Percentiles rank a stretch among this genome's conserved stretches.
Conservation (phyloP, 768 basidiomycete genomes). For the Lactarius hatsudake region DNA sequence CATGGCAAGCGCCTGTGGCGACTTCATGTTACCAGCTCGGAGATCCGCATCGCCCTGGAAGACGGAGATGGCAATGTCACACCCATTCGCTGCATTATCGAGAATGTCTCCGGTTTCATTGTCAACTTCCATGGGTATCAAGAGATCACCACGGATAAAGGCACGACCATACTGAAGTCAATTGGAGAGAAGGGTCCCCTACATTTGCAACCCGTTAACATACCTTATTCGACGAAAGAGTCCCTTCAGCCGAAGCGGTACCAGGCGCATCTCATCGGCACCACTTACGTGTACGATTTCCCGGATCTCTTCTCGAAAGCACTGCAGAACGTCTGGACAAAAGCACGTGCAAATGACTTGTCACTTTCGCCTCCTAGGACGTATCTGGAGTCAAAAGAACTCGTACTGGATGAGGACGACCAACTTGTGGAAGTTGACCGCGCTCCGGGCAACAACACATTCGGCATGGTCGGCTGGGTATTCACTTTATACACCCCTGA, state of each 20-base stretch:
- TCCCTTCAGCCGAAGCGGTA: conserved; percentile 98
- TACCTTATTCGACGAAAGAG: conserved; percentile 94
- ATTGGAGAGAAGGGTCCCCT: conserved; percentile 97
- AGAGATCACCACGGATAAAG: conserved; percentile 95
- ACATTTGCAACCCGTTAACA: conserved; percentile 92
- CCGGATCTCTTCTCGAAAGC: conserved; percentile 98
- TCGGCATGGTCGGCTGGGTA: conserved; percentile 98
- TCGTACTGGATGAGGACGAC: conserved; percentile 92
- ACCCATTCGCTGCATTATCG: conserved; percentile 95
- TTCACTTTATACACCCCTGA: conserved; percentile 92
- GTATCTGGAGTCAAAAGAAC: conserved; percentile 80
- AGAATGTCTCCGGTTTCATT: conserved; percentile 98
- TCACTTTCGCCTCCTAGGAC: conserved; percentile 72
- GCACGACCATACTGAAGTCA: conserved; percentile 92
- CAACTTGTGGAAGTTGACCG: conserved; percentile 87
- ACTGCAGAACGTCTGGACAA: conserved; percentile 87
- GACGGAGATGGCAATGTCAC: conserved; percentile 93
- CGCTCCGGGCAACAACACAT: conserved; percentile 89
- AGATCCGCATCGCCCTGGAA: conserved; percentile 93
- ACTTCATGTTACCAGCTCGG: conserved; percentile 95
- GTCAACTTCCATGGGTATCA: conserved; percentile 98
- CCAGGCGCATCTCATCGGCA: conserved; percentile 97
- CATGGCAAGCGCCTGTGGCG: conserved; percentile 99
- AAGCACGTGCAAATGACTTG: conserved; percentile 60
- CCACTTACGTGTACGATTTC: conserved; percentile 99